Evolutionary conservation across 2,329 filamentous ascomycete species (phyloP).

Genomic region (Aureobasidium vineae): DNA sequence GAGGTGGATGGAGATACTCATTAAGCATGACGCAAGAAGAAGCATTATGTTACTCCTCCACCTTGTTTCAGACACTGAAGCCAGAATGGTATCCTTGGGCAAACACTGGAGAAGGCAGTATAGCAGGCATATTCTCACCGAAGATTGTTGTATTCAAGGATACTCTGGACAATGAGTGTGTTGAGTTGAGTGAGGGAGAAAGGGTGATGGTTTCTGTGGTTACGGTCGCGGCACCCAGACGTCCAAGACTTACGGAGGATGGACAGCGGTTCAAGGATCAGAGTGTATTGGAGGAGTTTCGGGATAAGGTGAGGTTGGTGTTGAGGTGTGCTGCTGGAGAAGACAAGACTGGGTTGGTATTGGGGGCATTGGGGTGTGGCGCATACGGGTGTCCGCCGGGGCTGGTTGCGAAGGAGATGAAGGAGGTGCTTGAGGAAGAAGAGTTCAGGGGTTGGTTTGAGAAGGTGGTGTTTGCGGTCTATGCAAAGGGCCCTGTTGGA

Average conservation of each 20-base stretch:
- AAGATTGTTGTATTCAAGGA: slow-evolving; percentile 17
- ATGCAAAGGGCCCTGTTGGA: slow-evolving; percentile 1
- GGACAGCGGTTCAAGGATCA: background rate
- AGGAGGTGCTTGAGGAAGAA: slow-evolving; percentile 1
- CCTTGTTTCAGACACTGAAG: slow-evolving; percentile 5
- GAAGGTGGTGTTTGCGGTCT: slow-evolving; percentile 24
- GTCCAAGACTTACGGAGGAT: background rate
- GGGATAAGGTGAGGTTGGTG: slow-evolving; percentile 5
- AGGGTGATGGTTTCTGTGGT: slow-evolving; percentile 10
- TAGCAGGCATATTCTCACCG: background rate
- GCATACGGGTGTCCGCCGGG: slow-evolving; percentile 17
- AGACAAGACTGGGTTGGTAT: slow-evolving; percentile 3
- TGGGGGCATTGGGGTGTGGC: slow-evolving; percentile 20
- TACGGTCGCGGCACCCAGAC: slow-evolving; percentile 13
- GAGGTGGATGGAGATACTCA: slow-evolving; percentile 26
- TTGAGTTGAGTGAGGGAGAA: background rate
- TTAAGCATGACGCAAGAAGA: slow-evolving; percentile 24
- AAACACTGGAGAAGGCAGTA: background rate
- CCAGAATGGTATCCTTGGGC: slow-evolving; percentile 16
- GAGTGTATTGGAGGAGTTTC: background rate
- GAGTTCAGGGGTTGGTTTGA: slow-evolving; percentile 26
- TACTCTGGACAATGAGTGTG: slow-evolving; percentile 3
- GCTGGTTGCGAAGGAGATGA: slow-evolving; percentile 12
- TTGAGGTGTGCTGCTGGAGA: background rate
- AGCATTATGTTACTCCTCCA: slow-evolving; percentile 23